These are phyloP conservation scores for Suillus brevipes DNA, from an alignment of 768 basidiomycete genomes.

Conservation along the genomic window DNA sequence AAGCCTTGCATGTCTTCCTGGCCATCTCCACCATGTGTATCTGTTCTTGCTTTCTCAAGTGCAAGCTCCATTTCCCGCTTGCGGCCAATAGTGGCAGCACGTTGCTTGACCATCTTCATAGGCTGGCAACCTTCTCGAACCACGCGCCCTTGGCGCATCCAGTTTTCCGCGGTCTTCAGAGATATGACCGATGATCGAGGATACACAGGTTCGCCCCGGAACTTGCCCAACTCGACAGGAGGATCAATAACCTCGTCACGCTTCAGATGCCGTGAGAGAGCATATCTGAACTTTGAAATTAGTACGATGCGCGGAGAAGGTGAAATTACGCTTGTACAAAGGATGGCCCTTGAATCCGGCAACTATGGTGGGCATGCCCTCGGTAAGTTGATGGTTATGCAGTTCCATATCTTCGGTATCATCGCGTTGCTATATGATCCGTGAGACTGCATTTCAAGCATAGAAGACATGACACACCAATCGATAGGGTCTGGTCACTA, in stretches of 20 bases:
- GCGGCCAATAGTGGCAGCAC: conserved; percentile 77
- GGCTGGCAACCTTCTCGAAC: conserved; percentile 78
- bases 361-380: conserved; percentile 91
- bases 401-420: conserved; percentile 92
- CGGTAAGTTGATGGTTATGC: conserved; percentile 68
- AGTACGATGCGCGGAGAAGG: conserved; percentile 7
- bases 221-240: conserved; percentile 81
- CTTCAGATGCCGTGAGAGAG: conserved; percentile 82
- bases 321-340: conserved; percentile 49
- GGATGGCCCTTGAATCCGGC: conserved; percentile 96
- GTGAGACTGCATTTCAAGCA: conserved; percentile 13
- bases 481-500: conserved; percentile 74
- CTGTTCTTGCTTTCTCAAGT: conserved; percentile 37
- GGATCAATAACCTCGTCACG: conserved; percentile 86
- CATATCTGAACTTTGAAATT: conserved; percentile 55
- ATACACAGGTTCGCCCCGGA: conserved; percentile 92
- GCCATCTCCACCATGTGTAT: conserved; percentile 39
- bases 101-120: conserved; percentile 85
- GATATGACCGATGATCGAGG: conserved; percentile 79
- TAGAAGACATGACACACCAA: conserved; percentile 53
- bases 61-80: conserved; percentile 72
- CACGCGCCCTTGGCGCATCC: conserved; percentile 84
- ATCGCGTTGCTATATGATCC: conserved; percentile 73
- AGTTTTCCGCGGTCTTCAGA: conserved; percentile 90
- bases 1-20: conserved; percentile 81